Evolutionary conservation across 2,329 filamentous ascomycete species (phyloP).

Genomic region (Cucurbitaria berberidis): DNA sequence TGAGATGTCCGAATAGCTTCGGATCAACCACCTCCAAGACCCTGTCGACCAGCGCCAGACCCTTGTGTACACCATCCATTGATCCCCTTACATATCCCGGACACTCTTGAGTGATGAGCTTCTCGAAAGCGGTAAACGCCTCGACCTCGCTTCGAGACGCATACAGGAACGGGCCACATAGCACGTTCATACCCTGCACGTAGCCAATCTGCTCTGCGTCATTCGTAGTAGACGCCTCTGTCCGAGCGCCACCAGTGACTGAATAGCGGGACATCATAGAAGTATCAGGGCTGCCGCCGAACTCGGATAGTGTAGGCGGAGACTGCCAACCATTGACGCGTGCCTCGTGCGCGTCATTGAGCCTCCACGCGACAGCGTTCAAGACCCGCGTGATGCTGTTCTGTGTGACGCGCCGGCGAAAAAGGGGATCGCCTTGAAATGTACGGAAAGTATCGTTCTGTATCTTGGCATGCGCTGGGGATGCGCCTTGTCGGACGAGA

Average conservation of each 20-base stretch:
- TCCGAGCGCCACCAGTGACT: conserved; percentile 33
- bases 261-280: conserved; percentile 43
- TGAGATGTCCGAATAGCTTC: conserved; percentile 82
- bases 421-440: conserved; percentile 94
- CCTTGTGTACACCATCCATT: conserved; percentile 96
- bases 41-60: conserved; percentile 87
- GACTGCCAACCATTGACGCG: conserved; percentile 59
- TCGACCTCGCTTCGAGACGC: conserved; percentile 93
- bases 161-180: conserved; percentile 94
- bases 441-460: conserved; percentile 98
- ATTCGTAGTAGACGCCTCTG: conserved; percentile 42
- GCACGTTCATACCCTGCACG: conserved; percentile 98
- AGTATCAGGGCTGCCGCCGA: conserved; percentile 57
- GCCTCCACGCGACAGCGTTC: conserved; percentile 92
- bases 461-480: conserved; percentile 95
- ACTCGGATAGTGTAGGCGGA: conserved; percentile 56
- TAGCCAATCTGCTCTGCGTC: conserved; percentile 79
- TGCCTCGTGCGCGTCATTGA: conserved; percentile 78
- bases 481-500: conserved; percentile 90
- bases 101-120: conserved; percentile 84
- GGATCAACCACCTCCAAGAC: conserved; percentile 90
- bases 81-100: conserved; percentile 93
- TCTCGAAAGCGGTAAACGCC: conserved; percentile 89
- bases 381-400: conserved; percentile 92
- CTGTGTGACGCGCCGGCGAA: conserved; percentile 92